Conservation (phyloP, 768 basidiomycete genomes). For the Mycena rosella region DNA sequence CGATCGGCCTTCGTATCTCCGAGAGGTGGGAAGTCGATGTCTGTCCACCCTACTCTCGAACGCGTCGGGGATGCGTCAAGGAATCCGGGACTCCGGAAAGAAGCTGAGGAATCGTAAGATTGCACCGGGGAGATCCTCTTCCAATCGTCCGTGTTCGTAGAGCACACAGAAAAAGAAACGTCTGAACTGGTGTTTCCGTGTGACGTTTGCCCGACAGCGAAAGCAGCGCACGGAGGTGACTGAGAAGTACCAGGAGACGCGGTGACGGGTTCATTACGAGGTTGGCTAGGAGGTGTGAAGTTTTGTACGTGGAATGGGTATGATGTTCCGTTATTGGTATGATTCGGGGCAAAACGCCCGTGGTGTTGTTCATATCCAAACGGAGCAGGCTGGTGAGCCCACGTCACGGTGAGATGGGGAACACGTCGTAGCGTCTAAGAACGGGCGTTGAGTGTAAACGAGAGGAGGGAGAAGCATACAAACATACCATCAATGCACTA, state of each 20-base stretch:
- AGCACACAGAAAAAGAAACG: conserved; percentile 26
- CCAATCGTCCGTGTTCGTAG: conserved; percentile 35
- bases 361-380: conserved; percentile 38
- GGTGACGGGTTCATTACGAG: conserved; percentile 24
- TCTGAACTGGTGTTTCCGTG: conserved; percentile 5
- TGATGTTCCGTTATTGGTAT: conserved; percentile 38
- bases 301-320: conserved; percentile 50
- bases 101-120: conserved; percentile 31
- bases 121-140: conserved; percentile 26
- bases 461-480: not conserved
- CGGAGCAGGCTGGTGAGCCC: conserved; percentile 75
- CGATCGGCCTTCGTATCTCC: conserved; percentile 42
- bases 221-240: conserved; percentile 6
- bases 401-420: conserved; percentile 80
- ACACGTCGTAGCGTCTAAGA: conserved; percentile 76
- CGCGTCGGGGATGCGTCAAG: conserved; percentile 6
- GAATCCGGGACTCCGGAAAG: conserved; percentile 26
- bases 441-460: conserved; percentile 15
- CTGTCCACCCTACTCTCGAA: conserved; percentile 46
- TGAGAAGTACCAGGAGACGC: conserved; percentile 27
- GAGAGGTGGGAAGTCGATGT: conserved; percentile 54
- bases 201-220: not conserved
- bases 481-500: conserved; percentile 74
- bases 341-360: conserved; percentile 27
- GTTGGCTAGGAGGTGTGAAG: conserved; percentile 27